Base-by-base conservation (phyloP, 345 rosid genomes). In the Moricandia moricandioides region DNA sequence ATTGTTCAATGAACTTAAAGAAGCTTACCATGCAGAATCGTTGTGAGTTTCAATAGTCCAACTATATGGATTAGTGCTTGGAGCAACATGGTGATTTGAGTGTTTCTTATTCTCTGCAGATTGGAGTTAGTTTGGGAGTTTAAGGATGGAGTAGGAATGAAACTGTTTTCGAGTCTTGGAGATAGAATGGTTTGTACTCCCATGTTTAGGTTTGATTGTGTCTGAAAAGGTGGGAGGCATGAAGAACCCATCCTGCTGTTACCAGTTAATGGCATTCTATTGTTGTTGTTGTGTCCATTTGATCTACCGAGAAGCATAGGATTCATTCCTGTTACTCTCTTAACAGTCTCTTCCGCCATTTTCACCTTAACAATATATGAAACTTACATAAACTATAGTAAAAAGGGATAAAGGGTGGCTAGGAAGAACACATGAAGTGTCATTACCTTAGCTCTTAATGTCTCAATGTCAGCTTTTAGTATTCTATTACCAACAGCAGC, bases 321-420 rank as follows among this genome's bases (percentile, higher is more conserved):
- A 75, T 89, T 90, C 80, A 88, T 78, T 76, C 97, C 97, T 8
- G 96, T 90, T 71, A 89, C 89, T 69, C 86, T 83, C 80, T 92
- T 94, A 7, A 94, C 97, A 4, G 93, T 92, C 83, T 95, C 99
- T 84, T 95, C 99, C 12, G 96, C 99, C 99, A 95, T 91, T 86
- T 92, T 92, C 54, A 95, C 97, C 97, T 94, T 85, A 6, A 66
- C 71, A 65, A 7, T 7, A 24, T 66, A 40, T 17, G 8, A 34
- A 1, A 34, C n/a, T n/a, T 51, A 58, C 71, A 26, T 26, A 33
- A 21, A 7, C 33, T 64, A 37, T 21, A 8, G 12, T 7, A 14
- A n/a, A 3, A 47, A 58, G 51, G 52, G 21, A 54, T 21, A 70
- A 21, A 43, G 55, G 60, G 18, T 45, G 34, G 73, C 54, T 14